Base-by-base conservation (phyloP, 2,329 filamentous ascomycete species). In the Fonsecaea pedrosoi region DNA sequence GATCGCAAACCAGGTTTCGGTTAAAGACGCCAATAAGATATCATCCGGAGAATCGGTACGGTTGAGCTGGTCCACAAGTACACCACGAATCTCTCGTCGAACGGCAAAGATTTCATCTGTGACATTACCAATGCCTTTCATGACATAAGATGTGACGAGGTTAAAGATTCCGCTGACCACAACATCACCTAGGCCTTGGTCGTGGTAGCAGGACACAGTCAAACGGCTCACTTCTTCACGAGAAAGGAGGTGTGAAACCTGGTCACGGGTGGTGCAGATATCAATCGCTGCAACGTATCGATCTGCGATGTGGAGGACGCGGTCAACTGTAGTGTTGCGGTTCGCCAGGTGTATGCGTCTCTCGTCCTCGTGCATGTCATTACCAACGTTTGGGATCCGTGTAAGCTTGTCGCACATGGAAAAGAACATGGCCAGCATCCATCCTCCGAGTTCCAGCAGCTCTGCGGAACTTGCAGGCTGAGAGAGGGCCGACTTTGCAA, bases 341-440 rank as follows among this genome's bases (percentile, higher is more conserved):
- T 70, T 70, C 4, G 18, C 34, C 18, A 25, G 57, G 30, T 66
- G 60, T 35, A 53, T 56, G 10, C 45, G 53, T 30, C 8, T 48
- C 54, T 61, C 64, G 30, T 54, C 48, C 21, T 45, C 37, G 35
- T 38, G 21, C 38, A 35, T 21, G 18, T 15, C 13, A 12, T 53
- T 37, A 6, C 56, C 38, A 42, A 58, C 21, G 12, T 21, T 5
- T 30, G 64, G 66, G n/a, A 66, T 64, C 3, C 4, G 18, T 18
- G 48, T 21, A 42, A 66, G n/a, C 48, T 70, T 70, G 25, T 60
- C 50, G 35, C 42, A 53, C 38, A 68, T 66, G 21, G 65, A 54
- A 30, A 62, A 38, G 34, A 70, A 56, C 66, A 70, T 68, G 38
- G 60, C 54, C 30, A 63, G 63, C 38, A 70, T 64, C 68, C 68